Base-by-base conservation (phyloP, 2,329 filamentous ascomycete genomes). In the Pseudogymnoascus sp. region DNA sequence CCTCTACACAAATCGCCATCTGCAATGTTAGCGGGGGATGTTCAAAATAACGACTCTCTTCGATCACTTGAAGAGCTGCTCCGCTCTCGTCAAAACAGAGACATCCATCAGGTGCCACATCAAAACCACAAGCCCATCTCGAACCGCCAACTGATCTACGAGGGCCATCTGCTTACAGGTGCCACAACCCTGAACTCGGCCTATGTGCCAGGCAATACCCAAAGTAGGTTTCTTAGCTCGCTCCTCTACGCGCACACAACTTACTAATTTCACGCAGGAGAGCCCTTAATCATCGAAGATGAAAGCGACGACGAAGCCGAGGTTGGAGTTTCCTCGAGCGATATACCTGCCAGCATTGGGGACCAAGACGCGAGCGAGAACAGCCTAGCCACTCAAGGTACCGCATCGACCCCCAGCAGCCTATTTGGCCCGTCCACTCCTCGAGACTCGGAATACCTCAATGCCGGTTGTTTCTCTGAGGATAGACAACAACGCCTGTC, bases 271-370 rank as follows among this genome's bases (percentile, higher is more conserved):
- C 35, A 36, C 35, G 9, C 35, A 36, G 35, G 9, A 36, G 35
- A 36, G 35, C 39, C 39, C 39, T 2, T 47, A 47, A 47, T 47
- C 14, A 47, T 47, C 39, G 39, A 47, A 25, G 39, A 47, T 47
- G 39, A 62, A 64, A 14, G 60, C 39, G 5, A 25, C 61, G 58
- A 62, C 59, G 61, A 65, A 65, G 20, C 64, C 50, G 38, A 65
- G 63, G 4, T 61, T 58, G 22, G 63, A 61, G 15, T 57, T 59
- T 6, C 62, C 33, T 57, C 62, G 59, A 4, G 18, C 18, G 38
- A 41, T 41, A 2, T 41, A 2, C 11, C 61, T 36, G 64, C 64
- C 8, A 28, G 18, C 18, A 18, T 2, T 2, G 18, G 18, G 18
- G 18, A 18, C 38, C 38, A 41, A 41, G 38, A 41, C 38, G 38